Conservation (phyloP, 1,139 yeast species). For the Pichia sp. region DNA sequence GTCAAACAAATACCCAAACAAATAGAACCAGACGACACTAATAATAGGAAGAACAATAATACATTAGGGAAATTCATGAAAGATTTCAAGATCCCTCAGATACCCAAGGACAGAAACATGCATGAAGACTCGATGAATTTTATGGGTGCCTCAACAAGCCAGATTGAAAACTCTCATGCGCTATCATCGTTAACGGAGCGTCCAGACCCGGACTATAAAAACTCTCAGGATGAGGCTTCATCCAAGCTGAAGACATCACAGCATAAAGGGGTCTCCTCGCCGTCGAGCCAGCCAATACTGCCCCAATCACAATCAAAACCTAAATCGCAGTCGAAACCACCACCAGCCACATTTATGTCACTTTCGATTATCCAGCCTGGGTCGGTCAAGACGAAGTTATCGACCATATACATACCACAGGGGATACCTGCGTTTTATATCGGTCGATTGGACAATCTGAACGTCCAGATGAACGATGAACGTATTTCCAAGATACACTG, state of each 20-base stretch:
- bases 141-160: slow-evolving; percentile 1
- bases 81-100: slow-evolving; percentile 15
- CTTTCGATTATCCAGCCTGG: slow-evolving; percentile 1
- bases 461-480: slow-evolving; percentile 59
- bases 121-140: not conserved
- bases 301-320: not conserved
- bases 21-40: not conserved
- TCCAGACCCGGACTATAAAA: not conserved
- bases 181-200: not conserved
- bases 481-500: slow-evolving; percentile 85
- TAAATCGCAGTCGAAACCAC: not conserved
- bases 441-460: slow-evolving; percentile 56
- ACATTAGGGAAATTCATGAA: not conserved
- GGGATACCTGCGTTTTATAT: slow-evolving; percentile 59
- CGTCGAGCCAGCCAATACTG: not conserved
- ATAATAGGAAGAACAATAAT: not conserved
- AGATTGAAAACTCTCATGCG: not conserved
- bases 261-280: not conserved
- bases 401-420: slow-evolving; percentile 52
- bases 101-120: slow-evolving; percentile 9
- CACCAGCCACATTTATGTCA: slow-evolving; percentile 18
- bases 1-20: not conserved
- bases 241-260: not conserved
- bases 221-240: not conserved
- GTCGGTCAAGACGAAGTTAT: not conserved